These are phyloP conservation scores for Epichloe amarillans DNA, from an alignment of 2,329 filamentous ascomycete species.

Conservation along the genomic window DNA sequence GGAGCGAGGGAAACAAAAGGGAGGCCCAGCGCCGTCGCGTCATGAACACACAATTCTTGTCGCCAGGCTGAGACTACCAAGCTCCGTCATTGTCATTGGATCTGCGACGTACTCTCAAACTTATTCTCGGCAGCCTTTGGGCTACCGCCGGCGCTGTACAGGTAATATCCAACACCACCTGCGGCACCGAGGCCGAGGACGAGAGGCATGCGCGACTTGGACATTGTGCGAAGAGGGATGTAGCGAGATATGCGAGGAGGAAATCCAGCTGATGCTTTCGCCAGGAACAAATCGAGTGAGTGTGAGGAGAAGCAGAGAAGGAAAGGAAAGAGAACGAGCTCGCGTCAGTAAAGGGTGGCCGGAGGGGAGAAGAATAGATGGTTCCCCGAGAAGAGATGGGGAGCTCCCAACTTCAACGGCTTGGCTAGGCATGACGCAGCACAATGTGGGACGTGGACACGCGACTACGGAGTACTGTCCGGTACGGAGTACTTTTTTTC, in stretches of 20 bases:
- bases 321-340: not conserved
- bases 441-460: not conserved
- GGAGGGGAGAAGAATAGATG: not conserved
- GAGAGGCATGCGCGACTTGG: conserved; percentile 32
- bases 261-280: not conserved
- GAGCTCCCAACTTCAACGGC: not conserved
- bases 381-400: not conserved
- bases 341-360: not conserved
- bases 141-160: conserved; percentile 75
- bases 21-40: not conserved
- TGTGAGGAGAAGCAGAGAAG: not conserved
- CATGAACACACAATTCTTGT: not conserved
- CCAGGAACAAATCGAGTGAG: not conserved
- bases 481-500: too few relatives aligned
- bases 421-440: not conserved
- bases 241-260: not conserved
- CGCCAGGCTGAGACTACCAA: not conserved
- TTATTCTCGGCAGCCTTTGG: conserved; percentile 75
- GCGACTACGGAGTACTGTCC: too few relatives aligned
- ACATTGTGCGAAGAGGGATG: conserved; percentile 24
- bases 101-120: conserved; percentile 52
- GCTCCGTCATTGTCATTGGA: not conserved
- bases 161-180: conserved; percentile 71
- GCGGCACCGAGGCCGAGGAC: conserved; percentile 49
- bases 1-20: not conserved